A percentile compares a stretch with the other conserved stretches of the same genome.
These are phyloP conservation scores for Rosa hybrid DNA, from an alignment of 331 rosid species.

Conservation along the genomic window DNA sequence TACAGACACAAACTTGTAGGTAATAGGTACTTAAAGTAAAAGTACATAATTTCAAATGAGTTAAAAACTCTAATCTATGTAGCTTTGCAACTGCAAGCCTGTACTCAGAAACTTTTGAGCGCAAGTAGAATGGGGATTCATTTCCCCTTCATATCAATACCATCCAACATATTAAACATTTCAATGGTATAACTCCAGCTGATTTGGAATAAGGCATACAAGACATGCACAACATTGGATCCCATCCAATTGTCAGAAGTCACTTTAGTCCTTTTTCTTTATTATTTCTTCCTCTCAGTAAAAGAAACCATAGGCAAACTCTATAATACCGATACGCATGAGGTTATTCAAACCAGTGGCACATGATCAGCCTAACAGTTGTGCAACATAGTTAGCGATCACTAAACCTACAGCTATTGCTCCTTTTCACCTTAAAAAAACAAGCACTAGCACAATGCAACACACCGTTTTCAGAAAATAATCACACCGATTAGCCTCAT, in stretches of 20 bases:
- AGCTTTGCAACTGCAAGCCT: background rate
- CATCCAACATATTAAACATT: background rate
- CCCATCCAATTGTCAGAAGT: background rate
- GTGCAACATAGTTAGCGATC: background rate
- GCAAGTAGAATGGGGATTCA: background rate
- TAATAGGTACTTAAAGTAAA: background rate
- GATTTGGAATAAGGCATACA: background rate
- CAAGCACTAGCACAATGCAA: background rate
- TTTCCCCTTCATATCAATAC: background rate
- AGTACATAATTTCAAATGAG: background rate
- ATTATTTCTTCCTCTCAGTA: background rate
- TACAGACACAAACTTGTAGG: background rate
- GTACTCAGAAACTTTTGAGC: background rate
- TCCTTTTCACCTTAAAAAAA: background rate
- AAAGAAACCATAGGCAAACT: background rate
- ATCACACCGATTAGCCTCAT: background rate
- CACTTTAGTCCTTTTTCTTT: background rate
- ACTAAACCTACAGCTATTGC: background rate
- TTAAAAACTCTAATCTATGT: background rate
- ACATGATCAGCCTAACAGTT: background rate
- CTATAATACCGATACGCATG: background rate
- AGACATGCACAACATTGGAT: background rate
- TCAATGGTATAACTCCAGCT: background rate
- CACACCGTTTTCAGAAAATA: background rate
- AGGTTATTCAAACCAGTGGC: background rate